phyloP scores from a whole-genome alignment of 805 yeast genomes.

The Kregervanrija pseudodelftensis region DNA sequence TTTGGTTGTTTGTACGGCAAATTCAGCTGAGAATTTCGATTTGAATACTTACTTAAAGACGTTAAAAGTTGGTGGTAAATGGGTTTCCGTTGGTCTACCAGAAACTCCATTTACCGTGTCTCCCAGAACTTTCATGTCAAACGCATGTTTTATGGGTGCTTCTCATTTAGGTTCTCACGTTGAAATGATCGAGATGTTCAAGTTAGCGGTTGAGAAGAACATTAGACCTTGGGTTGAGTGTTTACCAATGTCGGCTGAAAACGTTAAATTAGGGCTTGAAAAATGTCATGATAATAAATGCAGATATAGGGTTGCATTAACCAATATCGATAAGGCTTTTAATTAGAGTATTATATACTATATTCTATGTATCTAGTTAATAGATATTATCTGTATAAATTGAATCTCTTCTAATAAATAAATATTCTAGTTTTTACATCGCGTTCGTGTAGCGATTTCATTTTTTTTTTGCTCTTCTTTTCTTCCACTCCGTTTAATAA shows the following conservation, averaged over 20 bases:
- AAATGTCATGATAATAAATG: slow-evolving; percentile 50
- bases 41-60: slow-evolving; percentile 39
- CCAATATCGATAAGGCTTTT: slow-evolving; percentile 45
- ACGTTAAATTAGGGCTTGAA: slow-evolving; percentile 47
- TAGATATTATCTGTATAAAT: too few relatives aligned
- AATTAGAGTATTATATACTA: neutral
- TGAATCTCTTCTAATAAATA: too few relatives aligned
- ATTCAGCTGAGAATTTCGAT: slow-evolving; percentile 42
- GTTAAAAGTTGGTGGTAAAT: slow-evolving; percentile 51
- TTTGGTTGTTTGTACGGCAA: slow-evolving; percentile 46
- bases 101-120: slow-evolving; percentile 36
- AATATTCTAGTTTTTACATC: too few relatives aligned
- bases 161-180: slow-evolving; percentile 55
- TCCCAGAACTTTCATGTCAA: slow-evolving; percentile 34
- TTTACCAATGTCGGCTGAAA: slow-evolving; percentile 45
- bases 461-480: too few relatives aligned
- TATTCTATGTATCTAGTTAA: too few relatives aligned
- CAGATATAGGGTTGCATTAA: slow-evolving; percentile 56
- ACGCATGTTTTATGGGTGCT: slow-evolving; percentile 47
- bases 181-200: slow-evolving; percentile 62
- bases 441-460: too few relatives aligned
- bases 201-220: slow-evolving; percentile 51
- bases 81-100: slow-evolving; percentile 66
- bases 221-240: slow-evolving; percentile 60
- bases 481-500: too few relatives aligned